Evolutionary conservation across 176 grass and related monocot species (phyloP), one percentile per base, ranked within the genome.

Genomic region (Neostapfia colusana): DNA sequence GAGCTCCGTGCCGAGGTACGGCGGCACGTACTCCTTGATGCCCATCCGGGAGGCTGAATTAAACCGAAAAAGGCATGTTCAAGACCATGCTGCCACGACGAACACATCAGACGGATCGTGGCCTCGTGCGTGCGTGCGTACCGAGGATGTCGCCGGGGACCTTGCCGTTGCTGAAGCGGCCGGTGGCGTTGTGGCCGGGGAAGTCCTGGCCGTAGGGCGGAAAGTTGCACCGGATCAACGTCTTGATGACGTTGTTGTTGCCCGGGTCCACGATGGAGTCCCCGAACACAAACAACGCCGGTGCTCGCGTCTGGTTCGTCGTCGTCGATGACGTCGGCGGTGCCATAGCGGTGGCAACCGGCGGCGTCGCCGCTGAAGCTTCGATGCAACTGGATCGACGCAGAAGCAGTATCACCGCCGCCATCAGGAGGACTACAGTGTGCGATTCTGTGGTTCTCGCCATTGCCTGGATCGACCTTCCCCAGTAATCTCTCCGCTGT

Each of bases 121-220:
- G 51, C 1, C 6, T 23, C n/a, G 7, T 14, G 8, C 21, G 73
- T 24, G 14, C 59, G 73, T 24, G 14, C 59, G 37, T 89, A 91
- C 93, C 93, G 50, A 89, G 14, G n/a, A 96, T 81, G 73, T 96
- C 89, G 49, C 83, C 37, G 69, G 89, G 89, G 39, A 92, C 48
- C 77, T 72, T 88, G 50, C 93, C 93, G 63, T 96, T 96, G 81
- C 93, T 96, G 81, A 96, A 92, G 50, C 93, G 40, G 17, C 93
- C 89, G 38, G 93, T 96, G 50, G 93, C 84, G 21, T 77, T 65
- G 72, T 80, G 84, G 21, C 76, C 65, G 39, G 78, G 73, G 80
- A 96, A 96, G 67, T 96, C 87, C 76, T 89, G 73, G 46, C 93
- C 93, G 65, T 96, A 96, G 15, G 89, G 93, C 12, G 81, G 9